Evolutionary conservation across 1,284 basidiomycete species (phyloP).

Genomic region (Rhodotorula sp.): DNA sequence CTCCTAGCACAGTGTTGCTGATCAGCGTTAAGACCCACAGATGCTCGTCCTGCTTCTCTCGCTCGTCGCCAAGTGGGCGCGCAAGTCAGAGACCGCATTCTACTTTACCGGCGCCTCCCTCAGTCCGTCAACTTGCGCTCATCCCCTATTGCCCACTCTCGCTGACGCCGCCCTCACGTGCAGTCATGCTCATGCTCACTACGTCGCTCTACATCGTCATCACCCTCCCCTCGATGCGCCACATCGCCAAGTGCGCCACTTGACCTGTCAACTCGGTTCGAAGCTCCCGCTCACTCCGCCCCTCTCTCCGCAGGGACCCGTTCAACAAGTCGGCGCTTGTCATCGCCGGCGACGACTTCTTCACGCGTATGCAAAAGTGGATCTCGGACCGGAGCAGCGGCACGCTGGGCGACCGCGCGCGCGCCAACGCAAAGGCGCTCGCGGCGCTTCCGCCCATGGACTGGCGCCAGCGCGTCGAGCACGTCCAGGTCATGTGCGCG

Average conservation of each 20-base stretch:
- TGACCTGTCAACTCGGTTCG: not conserved
- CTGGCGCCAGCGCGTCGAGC: slow-evolving; percentile 30
- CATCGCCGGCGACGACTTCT: slow-evolving; percentile 30
- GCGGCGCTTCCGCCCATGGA: slow-evolving; percentile 21
- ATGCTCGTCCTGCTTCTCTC: slow-evolving; percentile 33
- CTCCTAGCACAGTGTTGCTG: no score
- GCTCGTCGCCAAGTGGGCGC: slow-evolving; percentile 37
- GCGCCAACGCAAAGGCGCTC: slow-evolving; percentile 18
- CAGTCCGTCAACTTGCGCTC: slow-evolving; percentile 5
- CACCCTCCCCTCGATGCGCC: slow-evolving; percentile 38
- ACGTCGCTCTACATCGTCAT: slow-evolving; percentile 40
- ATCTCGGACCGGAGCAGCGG: slow-evolving; percentile 23
- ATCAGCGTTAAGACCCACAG: not conserved
- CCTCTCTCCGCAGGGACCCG: slow-evolving; percentile 28
- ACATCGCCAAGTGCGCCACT: slow-evolving; percentile 27
- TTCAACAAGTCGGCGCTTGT: slow-evolving; percentile 23
- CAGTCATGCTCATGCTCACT: slow-evolving; percentile 36
- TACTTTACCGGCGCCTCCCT: slow-evolving; percentile 40
- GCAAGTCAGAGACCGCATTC: slow-evolving; percentile 33
- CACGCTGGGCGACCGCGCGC: slow-evolving; percentile 32
- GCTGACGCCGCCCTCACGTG: not conserved
- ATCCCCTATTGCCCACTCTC: no score
- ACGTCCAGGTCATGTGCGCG: slow-evolving; percentile 38
- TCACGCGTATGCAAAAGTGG: slow-evolving; percentile 32
- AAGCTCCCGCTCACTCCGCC: not conserved